phyloP scores from a whole-genome alignment of 306 rosid species.

The Medicago arabica region DNA sequence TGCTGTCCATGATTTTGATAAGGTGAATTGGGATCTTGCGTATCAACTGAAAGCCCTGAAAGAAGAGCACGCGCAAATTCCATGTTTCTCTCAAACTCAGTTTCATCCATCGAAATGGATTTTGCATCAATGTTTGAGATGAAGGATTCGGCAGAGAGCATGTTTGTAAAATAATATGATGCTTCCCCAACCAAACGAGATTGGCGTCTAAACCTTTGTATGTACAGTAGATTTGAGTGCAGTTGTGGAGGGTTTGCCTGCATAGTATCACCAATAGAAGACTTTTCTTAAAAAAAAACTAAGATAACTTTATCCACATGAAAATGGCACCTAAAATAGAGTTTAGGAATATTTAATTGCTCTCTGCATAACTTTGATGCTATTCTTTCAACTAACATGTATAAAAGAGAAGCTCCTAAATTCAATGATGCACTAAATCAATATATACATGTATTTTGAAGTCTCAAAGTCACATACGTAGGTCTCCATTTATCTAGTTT shows the following conservation, averaged over 20 bases:
- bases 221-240: constrained; percentile 87
- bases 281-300: constrained; percentile 3
- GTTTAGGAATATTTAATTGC: constrained; percentile 29
- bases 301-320: constrained; percentile 23
- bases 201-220: constrained; percentile 89
- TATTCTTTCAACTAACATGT: constrained; percentile 15
- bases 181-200: constrained; percentile 84
- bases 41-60: constrained; percentile 75
- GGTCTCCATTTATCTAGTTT: constrained; percentile 19
- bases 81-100: constrained; percentile 85
- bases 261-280: constrained; percentile 43
- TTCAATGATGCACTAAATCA: constrained; percentile 26
- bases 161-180: constrained; percentile 90
- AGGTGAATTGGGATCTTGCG: constrained; percentile 56
- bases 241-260: constrained; percentile 99
- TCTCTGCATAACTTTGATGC: constrained; percentile 27
- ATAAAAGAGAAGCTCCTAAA: constrained; percentile 9
- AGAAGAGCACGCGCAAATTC: constrained; percentile 90
- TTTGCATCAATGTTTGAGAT: constrained; percentile 91
- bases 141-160: constrained; percentile 93
- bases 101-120: constrained; percentile 90
- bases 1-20: constrained; percentile 51
- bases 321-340: constrained; percentile 32
- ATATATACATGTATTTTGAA: constrained; percentile 12
- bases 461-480: background rate